These are phyloP conservation scores for Penicillium manginii DNA, from an alignment of 495 filamentous ascomycete genomes.

Conservation along the genomic window DNA sequence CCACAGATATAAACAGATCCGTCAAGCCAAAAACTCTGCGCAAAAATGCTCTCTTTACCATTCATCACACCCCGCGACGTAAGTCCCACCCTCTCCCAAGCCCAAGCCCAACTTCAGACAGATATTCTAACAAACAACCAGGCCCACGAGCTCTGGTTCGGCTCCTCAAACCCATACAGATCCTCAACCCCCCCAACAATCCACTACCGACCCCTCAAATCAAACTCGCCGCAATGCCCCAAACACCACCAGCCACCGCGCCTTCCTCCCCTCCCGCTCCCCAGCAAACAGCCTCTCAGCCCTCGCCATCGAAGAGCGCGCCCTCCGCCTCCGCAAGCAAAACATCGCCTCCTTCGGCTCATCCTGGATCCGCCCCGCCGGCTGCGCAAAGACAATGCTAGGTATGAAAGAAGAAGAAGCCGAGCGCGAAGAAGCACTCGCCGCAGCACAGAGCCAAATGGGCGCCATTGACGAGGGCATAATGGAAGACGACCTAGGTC, in stretches of 20 bases:
- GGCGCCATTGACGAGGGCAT: slow-evolving; percentile 62
- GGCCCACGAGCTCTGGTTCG: slow-evolving; percentile 76
- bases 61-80: slow-evolving; percentile 74
- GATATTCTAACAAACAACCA: slow-evolving; percentile 24
- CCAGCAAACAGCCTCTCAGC: slow-evolving; percentile 54
- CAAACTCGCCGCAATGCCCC: slow-evolving; percentile 37
- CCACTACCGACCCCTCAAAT: slow-evolving; percentile 18
- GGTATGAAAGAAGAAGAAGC: slow-evolving; percentile 77
- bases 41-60: slow-evolving; percentile 71
- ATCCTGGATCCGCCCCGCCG: slow-evolving; percentile 79
- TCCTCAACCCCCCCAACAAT: slow-evolving; percentile 35
- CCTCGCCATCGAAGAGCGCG: slow-evolving; percentile 68
- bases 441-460: slow-evolving; percentile 68
- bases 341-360: slow-evolving; percentile 76
- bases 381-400: slow-evolving; percentile 74
- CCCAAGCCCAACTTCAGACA: slow-evolving; percentile 10
- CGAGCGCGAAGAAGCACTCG: slow-evolving; percentile 78
- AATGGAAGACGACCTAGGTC: slow-evolving; percentile 29
- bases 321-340: slow-evolving; percentile 66
- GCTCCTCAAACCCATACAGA: slow-evolving; percentile 51
- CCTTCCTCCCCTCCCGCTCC: slow-evolving; percentile 32
- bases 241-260: slow-evolving; percentile 24
- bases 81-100: slow-evolving; percentile 31
- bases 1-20: background rate
- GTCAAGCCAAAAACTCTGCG: background rate